Evolutionary conservation across 306 rosid species (phyloP).

Genomic region (Medicago ruthenica): DNA sequence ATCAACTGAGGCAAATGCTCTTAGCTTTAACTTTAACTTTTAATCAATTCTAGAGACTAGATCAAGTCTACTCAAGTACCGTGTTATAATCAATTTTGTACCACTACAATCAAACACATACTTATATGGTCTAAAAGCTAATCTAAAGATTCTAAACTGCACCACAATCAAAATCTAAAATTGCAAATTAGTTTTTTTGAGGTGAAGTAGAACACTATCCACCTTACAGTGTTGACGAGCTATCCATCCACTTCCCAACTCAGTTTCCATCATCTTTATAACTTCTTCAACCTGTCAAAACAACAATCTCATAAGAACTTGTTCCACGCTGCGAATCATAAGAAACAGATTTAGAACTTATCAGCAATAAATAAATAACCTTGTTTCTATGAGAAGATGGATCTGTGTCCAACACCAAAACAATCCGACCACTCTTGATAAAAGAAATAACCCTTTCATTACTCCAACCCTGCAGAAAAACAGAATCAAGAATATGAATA

Average conservation of each 20-base stretch:
- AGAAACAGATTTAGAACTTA: not conserved
- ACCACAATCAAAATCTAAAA: not conserved
- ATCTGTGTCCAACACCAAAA: conserved; percentile 64
- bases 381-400: conserved; percentile 66
- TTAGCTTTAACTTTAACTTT: not conserved
- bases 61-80: not conserved
- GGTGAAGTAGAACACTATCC: conserved; percentile 14
- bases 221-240: conserved; percentile 73
- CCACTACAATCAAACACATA: not conserved
- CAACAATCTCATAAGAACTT: not conserved
- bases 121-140: not conserved
- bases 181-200: not conserved
- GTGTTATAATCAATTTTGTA: not conserved
- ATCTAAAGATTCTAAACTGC: not conserved
- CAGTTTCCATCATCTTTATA: conserved; percentile 79
- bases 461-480: conserved; percentile 69
- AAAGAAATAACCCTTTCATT: conserved; percentile 55
- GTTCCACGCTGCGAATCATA: not conserved
- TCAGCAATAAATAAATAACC: conserved; percentile 43
- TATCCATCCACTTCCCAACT: conserved; percentile 79
- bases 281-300: conserved; percentile 66
- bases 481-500: not conserved
- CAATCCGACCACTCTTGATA: conserved; percentile 50
- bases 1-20: not conserved
- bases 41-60: not conserved